A percentile compares a stretch with the other conserved stretches of the same genome.
phyloP scores from a whole-genome alignment of 805 yeast species.

The Metschnikowia peoriensis region DNA sequence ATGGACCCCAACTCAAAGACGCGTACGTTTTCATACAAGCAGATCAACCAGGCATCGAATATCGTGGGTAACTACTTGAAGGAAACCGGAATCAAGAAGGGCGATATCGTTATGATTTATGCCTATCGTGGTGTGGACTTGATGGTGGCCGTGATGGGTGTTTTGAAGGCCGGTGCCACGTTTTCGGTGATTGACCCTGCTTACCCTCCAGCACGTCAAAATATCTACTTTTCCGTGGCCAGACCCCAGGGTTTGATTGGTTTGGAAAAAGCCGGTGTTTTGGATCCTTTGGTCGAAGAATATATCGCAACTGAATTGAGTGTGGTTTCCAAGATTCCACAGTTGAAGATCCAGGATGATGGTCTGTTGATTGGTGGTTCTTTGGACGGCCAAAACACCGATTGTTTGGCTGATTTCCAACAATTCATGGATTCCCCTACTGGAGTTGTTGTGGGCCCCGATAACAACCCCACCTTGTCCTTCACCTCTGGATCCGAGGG shows the following conservation, averaged over 20 bases:
- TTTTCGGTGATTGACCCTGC: constrained; percentile 99
- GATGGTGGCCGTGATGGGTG: constrained; percentile 97
- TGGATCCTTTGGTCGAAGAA: constrained; percentile 74
- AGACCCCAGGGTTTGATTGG: constrained; percentile 89
- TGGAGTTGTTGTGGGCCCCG: constrained; percentile 95
- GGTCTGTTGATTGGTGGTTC: constrained; percentile 68
- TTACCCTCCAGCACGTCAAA: constrained; percentile 97
- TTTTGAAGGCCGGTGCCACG: constrained; percentile 96
- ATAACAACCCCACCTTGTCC: constrained; percentile 92
- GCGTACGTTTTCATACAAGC: constrained; percentile 77
- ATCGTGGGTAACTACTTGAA: constrained; percentile 87
- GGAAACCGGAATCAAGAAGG: constrained; percentile 75
- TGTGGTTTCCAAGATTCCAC: constrained; percentile 72
- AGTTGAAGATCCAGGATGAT: constrained; percentile 71
- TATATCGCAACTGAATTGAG: constrained; percentile 72
- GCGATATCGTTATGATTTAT: constrained; percentile 96
- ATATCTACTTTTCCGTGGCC: constrained; percentile 88
- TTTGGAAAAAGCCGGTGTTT: constrained; percentile 81
- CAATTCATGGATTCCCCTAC: constrained; percentile 57
- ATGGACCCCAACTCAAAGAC: constrained; percentile 52
- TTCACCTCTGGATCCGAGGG: constrained; percentile 99
- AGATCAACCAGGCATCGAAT: constrained; percentile 90
- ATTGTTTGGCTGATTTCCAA: constrained; percentile 49
- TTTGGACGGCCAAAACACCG: constrained; percentile 30
- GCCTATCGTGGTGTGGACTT: constrained; percentile 97